Base-by-base conservation (phyloP, 202 grass and related monocot genomes). In the Dendrocalamus latiflorus region DNA sequence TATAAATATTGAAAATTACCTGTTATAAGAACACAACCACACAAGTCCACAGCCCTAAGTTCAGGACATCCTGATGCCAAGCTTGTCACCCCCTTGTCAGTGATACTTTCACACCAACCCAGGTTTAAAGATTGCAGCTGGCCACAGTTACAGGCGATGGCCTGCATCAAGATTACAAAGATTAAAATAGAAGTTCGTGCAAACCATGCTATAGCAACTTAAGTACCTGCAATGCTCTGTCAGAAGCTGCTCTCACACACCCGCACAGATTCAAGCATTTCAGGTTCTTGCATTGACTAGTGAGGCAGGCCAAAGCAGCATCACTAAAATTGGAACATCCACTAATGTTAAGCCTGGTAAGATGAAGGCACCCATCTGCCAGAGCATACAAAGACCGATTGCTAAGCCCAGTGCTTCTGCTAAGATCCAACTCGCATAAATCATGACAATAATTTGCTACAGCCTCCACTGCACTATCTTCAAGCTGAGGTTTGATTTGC, bases 11-110 rank as follows among this genome's bases (percentile, higher is more conserved):
- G 16, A 39, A 54, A 53, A 68, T 64, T 69, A 99, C 96, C 96
- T 90, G 96, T 99, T 81, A 96, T 99, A 71, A 92, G 91, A 60
- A 98, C 87, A 65, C 96, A 98, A 4, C 93, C 96, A 67, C 96
- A 95, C 84, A 98, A 87, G 65, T 98, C 89, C 47, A 98, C n/a
- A 10, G 85, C 89, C 75, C 85, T 81, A 62, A 98, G 89, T 75
- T 98, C 91, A 80, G 96, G 96, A 53, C 96, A 98, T 42, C 96
- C 93, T n/a, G 81, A 93, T 68, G 87, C 93, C 83, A 98, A 86
- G 55, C 91, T 83, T 22, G 84, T 90, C 50, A 98, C 93, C 51
- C 96, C 96, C 85, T 88, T 89, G 72, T 98, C 96, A 56, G 83
- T 93, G 38, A 98, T 63, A 18, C 78, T 61, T 17, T 98, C 96